Evolutionary conservation across 2,329 filamentous ascomycete genomes (phyloP).

Genomic region (Phialocephala sp.): DNA sequence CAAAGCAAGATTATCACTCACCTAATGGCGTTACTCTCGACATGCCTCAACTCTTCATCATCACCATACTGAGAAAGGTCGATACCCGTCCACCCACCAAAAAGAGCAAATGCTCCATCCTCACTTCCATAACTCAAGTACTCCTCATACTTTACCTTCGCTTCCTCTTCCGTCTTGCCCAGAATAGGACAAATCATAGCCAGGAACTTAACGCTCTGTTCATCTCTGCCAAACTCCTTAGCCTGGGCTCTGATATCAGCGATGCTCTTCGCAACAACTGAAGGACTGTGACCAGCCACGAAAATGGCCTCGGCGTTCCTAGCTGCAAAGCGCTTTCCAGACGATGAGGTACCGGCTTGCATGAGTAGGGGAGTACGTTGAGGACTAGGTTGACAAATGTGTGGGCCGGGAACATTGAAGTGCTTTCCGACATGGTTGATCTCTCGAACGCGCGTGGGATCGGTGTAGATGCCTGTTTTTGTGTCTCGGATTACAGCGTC

Average conservation of each 20-base stretch:
- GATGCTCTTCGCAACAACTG: constrained; percentile 53
- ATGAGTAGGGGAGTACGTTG: constrained; percentile 44
- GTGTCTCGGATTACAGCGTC: constrained; percentile 67
- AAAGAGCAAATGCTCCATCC: constrained; percentile 69
- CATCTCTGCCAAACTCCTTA: constrained; percentile 58
- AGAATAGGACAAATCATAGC: constrained; percentile 66
- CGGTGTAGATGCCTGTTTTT: constrained; percentile 58
- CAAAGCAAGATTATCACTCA: too few species aligned
- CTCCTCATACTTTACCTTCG: constrained; percentile 60
- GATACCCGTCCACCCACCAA: constrained; percentile 75
- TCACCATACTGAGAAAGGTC: constrained; percentile 64
- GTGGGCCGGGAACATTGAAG: constrained; percentile 67
- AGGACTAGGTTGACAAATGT: constrained; percentile 49
- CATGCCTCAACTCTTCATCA: constrained; percentile 63
- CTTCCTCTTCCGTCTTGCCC: constrained; percentile 69
- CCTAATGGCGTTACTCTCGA: constrained; percentile 49
- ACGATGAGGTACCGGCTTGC: constrained; percentile 70
- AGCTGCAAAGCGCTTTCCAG: constrained; percentile 69
- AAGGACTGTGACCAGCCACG: constrained; percentile 62
- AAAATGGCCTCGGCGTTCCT: constrained; percentile 75
- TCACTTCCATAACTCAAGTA: constrained; percentile 12
- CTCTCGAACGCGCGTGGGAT: constrained; percentile 46
- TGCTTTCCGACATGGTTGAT: constrained; percentile 70
- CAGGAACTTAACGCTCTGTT: constrained; percentile 67
- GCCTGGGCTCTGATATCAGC: constrained; percentile 54